Base-by-base conservation (phyloP, 768 basidiomycete species). In the Omphalotus guepiniiformis region DNA sequence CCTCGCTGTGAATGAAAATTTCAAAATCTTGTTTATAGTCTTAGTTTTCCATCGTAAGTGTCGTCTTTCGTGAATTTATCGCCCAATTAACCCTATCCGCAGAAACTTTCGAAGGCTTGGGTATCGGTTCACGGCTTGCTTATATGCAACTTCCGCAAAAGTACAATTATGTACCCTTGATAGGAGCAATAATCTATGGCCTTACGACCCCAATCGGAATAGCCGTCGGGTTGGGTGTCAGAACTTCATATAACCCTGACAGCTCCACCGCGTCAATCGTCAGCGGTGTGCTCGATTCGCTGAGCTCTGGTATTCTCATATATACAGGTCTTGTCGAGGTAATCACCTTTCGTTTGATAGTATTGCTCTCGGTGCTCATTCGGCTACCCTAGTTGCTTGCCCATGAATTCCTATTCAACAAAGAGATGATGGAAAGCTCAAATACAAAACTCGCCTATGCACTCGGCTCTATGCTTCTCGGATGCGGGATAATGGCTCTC, bases 91-190 rank as follows among this genome's bases (percentile, higher is more conserved):
- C 22, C 7, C 45, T 23, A 19, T 34, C 35, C 38, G 6, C 58
- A 93, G 89, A 95, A 76, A 86, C 79, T 32, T 97, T 97, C 58
- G 95, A 98, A 64, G 95, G 93, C 18, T 76, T 97, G 37, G 95
- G 93, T 63, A 72, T 98, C n/a, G 95, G 95, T 4, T 83, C 93
- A 0, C 88, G 95, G 8, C 72, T 97, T 7, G 91, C 93, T 1
- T 82, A 74, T 62, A 75, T 97, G 59, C 66, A 69, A 21, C 69
- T 93, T 2, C 75, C 86, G 0, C 52, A 59, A 1, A 59, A 63
- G 47, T 86, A 81, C 57, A 65, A 60, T 42, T 82, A 68, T 64
- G 61, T 87, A 1, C 83, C 88, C 3, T 57, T 79, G 36, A 53
- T 65, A 22, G 88, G 73, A 2, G 88, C 82, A 3, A 8, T 79